These are phyloP conservation scores for Pulveroboletus sp. DNA, from an alignment of 768 basidiomycete species.

Conservation along the genomic window DNA sequence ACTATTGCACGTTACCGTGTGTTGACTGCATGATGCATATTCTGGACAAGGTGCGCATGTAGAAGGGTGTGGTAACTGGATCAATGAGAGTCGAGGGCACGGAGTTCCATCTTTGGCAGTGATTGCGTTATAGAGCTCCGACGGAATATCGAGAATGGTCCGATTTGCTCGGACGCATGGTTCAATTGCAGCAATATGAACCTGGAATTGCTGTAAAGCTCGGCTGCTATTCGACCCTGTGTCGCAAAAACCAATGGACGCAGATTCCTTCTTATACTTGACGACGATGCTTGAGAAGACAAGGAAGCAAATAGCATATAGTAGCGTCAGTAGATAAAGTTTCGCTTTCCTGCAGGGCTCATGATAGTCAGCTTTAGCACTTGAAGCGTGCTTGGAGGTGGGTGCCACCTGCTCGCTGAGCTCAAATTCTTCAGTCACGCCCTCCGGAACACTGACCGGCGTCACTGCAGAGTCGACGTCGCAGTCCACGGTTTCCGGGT, in stretches of 20 bases:
- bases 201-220: conserved; percentile 46
- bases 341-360: conserved; percentile 15
- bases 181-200: conserved; percentile 43
- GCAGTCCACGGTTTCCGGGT: background rate
- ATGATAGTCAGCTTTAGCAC: conserved; percentile 24
- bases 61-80: conserved; percentile 56
- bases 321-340: conserved; percentile 39
- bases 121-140: conserved; percentile 26
- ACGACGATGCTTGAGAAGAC: conserved; percentile 33
- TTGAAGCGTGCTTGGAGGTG: conserved; percentile 38
- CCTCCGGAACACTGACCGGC: conserved; percentile 21
- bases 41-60: conserved; percentile 70
- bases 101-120: conserved; percentile 31
- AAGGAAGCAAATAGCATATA: conserved; percentile 37
- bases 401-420: conserved; percentile 27
- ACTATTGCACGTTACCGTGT: conserved; percentile 59
- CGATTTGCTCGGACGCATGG: conserved; percentile 56
- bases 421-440: conserved; percentile 13
- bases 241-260: conserved; percentile 75
- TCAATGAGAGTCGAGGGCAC: conserved; percentile 53
- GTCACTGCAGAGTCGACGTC: conserved; percentile 1
- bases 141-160: conserved; percentile 39
- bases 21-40: conserved; percentile 58
- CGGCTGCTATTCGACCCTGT: conserved; percentile 56
- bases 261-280: conserved; percentile 64